Evolutionary conservation across 2,329 filamentous ascomycete genomes (phyloP).

Genomic region (Diatrype stigma): DNA sequence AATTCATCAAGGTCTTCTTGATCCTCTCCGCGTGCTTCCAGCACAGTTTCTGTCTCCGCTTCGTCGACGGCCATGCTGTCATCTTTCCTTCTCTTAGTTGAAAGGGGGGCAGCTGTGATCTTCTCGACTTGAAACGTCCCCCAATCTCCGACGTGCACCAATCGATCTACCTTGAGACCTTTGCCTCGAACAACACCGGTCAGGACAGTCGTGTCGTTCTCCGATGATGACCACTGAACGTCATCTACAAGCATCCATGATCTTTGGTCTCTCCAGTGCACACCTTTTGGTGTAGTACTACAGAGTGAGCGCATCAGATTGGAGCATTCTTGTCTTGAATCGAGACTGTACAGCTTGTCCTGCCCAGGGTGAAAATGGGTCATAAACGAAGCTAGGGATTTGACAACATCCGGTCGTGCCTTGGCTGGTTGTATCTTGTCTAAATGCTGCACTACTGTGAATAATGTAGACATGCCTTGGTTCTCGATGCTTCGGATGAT

Average conservation of each 20-base stretch:
- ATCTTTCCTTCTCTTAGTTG: slow-evolving; percentile 56
- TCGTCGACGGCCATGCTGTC: slow-evolving; percentile 67
- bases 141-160: slow-evolving; percentile 91
- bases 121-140: slow-evolving; percentile 90
- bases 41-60: slow-evolving; percentile 46
- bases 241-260: slow-evolving; percentile 94
- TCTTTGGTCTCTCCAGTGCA: slow-evolving; percentile 92
- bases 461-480: slow-evolving; percentile 90
- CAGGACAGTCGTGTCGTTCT: slow-evolving; percentile 63
- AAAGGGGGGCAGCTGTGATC: slow-evolving; percentile 72
- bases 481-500: slow-evolving; percentile 84
- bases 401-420: slow-evolving; percentile 68
- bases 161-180: slow-evolving; percentile 80
- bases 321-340: slow-evolving; percentile 83
- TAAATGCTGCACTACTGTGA: slow-evolving; percentile 77
- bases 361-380: slow-evolving; percentile 90
- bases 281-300: slow-evolving; percentile 85
- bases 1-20: slow-evolving; percentile 79
- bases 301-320: slow-evolving; percentile 90
- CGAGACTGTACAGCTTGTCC: slow-evolving; percentile 85
- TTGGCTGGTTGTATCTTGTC: slow-evolving; percentile 77
- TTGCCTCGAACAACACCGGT: slow-evolving; percentile 84
- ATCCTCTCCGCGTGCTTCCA: slow-evolving; percentile 72
- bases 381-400: slow-evolving; percentile 87
- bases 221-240: slow-evolving; percentile 63